These are phyloP conservation scores for Cladobotryum protrusum DNA, from an alignment of 2,329 filamentous ascomycete species.

Conservation along the genomic window DNA sequence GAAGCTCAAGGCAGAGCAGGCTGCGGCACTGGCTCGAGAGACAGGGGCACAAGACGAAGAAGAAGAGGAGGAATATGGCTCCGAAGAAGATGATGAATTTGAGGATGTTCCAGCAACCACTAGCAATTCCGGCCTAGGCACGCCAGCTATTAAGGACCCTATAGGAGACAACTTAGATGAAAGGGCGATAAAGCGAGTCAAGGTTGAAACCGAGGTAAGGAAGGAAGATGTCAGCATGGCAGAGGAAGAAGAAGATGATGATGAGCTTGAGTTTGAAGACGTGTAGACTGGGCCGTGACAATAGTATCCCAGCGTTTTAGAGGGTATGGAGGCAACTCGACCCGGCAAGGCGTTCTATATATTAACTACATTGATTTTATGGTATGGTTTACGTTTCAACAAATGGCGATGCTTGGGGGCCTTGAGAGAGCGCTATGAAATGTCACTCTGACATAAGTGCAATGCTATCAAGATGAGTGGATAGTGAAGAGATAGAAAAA, in stretches of 20 bases:
- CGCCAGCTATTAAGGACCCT: conserved; percentile 31
- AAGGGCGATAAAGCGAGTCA: conserved; percentile 53
- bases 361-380: no score
- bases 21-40: conserved; percentile 33
- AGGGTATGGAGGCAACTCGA: no score
- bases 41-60: conserved; percentile 23
- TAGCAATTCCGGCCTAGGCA: conserved; percentile 25
- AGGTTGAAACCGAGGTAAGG: conserved; percentile 47
- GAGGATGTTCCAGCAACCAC: conserved; percentile 42
- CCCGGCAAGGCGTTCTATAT: no score
- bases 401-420: no score
- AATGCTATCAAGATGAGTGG: no score
- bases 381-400: no score
- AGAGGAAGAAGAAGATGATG: conserved; percentile 44
- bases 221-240: conserved; percentile 37
- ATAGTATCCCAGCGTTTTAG: no score
- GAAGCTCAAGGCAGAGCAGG: conserved; percentile 56
- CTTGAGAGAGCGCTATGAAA: no score
- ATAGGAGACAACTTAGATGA: conserved; percentile 33
- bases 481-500: no score
- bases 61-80: conserved; percentile 29
- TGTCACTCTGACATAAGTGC: no score
- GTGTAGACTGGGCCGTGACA: conserved; percentile 27
- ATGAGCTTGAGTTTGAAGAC: conserved; percentile 55
- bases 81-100: conserved; percentile 39